Evolutionary conservation across 495 filamentous ascomycete genomes (phyloP), one percentile per base, ranked within the genome.

Genomic region (Mytilinidion resinicola): DNA sequence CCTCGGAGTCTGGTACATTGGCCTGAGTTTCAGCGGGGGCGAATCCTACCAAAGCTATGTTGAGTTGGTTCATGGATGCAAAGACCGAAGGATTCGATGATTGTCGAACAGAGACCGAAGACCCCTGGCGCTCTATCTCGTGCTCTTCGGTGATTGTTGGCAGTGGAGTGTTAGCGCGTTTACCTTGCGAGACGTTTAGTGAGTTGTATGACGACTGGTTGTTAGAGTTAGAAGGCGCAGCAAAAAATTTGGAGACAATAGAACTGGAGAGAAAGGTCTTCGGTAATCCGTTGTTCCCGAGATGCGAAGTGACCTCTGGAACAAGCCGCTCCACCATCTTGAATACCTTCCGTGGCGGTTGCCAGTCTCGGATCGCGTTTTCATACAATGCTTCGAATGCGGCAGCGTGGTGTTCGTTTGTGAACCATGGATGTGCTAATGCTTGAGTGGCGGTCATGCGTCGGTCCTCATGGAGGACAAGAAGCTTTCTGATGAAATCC

Each of bases 391-490:
- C 71, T 25, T 80, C 72, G 43, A 83, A 74, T n/a, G 72, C 67
- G 6, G 37, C 38, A 2, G 63, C 67, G 58, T 76, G 70, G 5
- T 61, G 47, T 14, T 66, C 60, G 47, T 79, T 76, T 1, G 69
- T 78, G 63, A 88, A 83, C 85, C 85, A 89, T 11, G 51, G 35
- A 70, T 89, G 84, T 14, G 63, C 25, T 56, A 85, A 65, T 4
- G 83, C 83, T 69, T 82, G 63, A 10, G 72, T 73, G 4, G 76
- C 81, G 39, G 75, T 77, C 69, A 85, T 74, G 25, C 86, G 75
- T 36, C 64, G 41, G 0, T 61, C 57, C 54, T 82, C 79, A 46
- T 84, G 74, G 3, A 79, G 67, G 8, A 75, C 69, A 0, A 88
- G 72, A 21, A 85, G 76, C 19, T 66, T 69, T 12, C 64, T 72